phyloP scores from a whole-genome alignment of 2,329 filamentous ascomycete species.

The Colletotrichum magnum region DNA sequence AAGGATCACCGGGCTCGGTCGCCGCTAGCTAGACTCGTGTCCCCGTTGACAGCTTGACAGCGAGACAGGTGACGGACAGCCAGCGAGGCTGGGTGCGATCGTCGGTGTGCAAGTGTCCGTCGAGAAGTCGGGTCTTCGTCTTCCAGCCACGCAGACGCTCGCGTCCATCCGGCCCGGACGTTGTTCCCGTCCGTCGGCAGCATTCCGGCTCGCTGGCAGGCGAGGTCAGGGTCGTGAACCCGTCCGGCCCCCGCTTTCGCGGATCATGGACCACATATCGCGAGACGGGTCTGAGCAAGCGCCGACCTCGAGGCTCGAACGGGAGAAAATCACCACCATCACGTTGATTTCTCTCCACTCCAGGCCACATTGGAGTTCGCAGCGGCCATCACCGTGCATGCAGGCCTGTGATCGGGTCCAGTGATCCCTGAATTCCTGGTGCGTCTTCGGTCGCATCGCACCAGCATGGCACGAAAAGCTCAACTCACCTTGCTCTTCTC shows the following conservation, averaged over 20 bases:
- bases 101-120: neutral
- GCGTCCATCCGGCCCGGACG: neutral
- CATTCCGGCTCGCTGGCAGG: neutral
- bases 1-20: neutral
- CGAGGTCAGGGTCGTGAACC: neutral
- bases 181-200: constrained; percentile 24
- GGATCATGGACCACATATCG: neutral
- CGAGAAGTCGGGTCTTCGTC: neutral
- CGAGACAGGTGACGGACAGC: neutral
- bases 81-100: constrained; percentile 1
- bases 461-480: constrained; percentile 36
- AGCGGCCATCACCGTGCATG: constrained; percentile 5
- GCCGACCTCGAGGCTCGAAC: constrained; percentile 1
- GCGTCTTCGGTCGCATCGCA: constrained; percentile 30
- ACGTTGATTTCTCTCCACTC: constrained; percentile 1
- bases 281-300: constrained; percentile 21
- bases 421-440: neutral
- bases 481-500: constrained; percentile 20
- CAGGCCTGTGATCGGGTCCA: neutral
- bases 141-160: neutral
- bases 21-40: constrained; percentile 1
- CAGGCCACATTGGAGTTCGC: neutral
- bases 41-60: constrained; percentile 7
- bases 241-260: constrained; percentile 9
- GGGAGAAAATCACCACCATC: constrained; percentile 9